These are phyloP conservation scores for Andrographis paniculata DNA, from an alignment of 305 asterid genomes.

Conservation along the genomic window DNA sequence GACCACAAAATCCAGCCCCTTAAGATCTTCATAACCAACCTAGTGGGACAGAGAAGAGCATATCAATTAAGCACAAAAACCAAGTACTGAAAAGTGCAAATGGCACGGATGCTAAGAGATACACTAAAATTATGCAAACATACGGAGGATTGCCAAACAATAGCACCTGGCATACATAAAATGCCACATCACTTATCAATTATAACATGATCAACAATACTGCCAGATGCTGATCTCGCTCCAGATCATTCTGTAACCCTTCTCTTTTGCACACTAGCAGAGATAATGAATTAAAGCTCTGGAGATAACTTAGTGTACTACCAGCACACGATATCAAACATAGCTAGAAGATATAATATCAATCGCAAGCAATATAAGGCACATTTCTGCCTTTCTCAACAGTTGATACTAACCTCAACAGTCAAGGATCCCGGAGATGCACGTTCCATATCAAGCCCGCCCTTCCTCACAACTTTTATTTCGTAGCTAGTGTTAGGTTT, in stretches of 20 bases:
- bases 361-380: not conserved
- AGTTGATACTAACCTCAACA: constrained; percentile 48
- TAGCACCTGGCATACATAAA: not conserved
- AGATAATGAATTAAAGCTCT: too few species aligned
- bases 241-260: too few species aligned
- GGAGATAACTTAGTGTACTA: too few species aligned
- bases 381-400: constrained; percentile 10
- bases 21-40: constrained; percentile 63
- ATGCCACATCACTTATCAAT: too few species aligned
- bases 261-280: too few species aligned
- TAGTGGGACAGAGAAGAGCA: constrained; percentile 24
- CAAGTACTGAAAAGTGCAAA: constrained; percentile 8
- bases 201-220: too few species aligned
- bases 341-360: too few species aligned
- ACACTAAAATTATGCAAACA: constrained; percentile 4
- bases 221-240: too few species aligned
- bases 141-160: not conserved
- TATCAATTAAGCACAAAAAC: constrained; percentile 14
- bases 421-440: constrained; percentile 70
- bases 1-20: constrained; percentile 69
- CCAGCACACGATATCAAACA: not conserved
- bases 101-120: not conserved
- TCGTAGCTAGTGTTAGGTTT: constrained; percentile 69
- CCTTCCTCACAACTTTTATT: constrained; percentile 65
- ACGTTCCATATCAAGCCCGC: constrained; percentile 60